phyloP scores from a whole-genome alignment of 1,139 yeast genomes.

The Sugiyamaella grinbergsii region DNA sequence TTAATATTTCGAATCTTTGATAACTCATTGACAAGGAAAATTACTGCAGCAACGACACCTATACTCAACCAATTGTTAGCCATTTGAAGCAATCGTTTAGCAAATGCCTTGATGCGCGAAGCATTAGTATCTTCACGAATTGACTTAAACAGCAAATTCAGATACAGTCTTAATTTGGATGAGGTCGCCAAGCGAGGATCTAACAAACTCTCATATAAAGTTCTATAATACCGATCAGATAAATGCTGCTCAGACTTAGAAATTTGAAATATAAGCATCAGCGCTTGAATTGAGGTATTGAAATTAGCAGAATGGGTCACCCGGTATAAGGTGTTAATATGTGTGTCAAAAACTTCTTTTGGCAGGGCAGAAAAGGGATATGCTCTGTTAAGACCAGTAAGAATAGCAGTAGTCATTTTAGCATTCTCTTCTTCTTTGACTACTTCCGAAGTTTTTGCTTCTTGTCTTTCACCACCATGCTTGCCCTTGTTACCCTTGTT shows the following conservation, averaged over 20 bases:
- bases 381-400: conserved; percentile 95
- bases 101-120: conserved; percentile 81
- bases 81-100: conserved; percentile 84
- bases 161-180: conserved; percentile 77
- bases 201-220: conserved; percentile 84
- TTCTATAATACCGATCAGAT: conserved; percentile 78
- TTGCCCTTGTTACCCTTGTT: conserved; percentile 49
- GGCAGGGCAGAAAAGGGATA: conserved; percentile 88
- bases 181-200: conserved; percentile 82
- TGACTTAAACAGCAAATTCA: conserved; percentile 82
- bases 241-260: conserved; percentile 38
- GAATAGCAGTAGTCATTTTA: conserved; percentile 82
- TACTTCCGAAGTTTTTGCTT: conserved; percentile 67
- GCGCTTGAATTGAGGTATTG: conserved; percentile 91
- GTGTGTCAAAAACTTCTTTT: conserved; percentile 68
- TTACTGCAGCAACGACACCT: conserved; percentile 90
- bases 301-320: conserved; percentile 94
- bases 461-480: conserved; percentile 77
- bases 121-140: conserved; percentile 67
- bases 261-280: conserved; percentile 81
- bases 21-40: conserved; percentile 72
- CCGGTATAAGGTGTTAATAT: conserved; percentile 79
- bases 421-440: conserved; percentile 81
- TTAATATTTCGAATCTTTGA: conserved; percentile 50
- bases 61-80: conserved; percentile 83